These are phyloP conservation scores for Geranium rotundifolium DNA, from an alignment of 345 rosid genomes.

Conservation along the genomic window DNA sequence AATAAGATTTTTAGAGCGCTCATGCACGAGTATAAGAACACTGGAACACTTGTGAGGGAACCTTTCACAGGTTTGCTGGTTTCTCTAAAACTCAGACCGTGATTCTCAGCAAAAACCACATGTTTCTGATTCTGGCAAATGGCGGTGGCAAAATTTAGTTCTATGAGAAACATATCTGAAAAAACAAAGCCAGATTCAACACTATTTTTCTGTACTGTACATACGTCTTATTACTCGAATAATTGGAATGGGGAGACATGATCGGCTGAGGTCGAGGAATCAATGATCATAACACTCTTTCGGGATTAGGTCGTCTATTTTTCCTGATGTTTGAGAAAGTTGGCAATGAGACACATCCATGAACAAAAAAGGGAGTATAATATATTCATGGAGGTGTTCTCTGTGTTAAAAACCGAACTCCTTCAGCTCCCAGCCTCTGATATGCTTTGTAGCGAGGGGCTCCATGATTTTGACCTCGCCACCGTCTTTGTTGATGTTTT, in stretches of 20 bases:
- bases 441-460: slow-evolving; percentile 80
- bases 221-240: slow-evolving; percentile 25
- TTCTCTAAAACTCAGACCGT: slow-evolving; percentile 18
- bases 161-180: slow-evolving; percentile 7
- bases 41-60: slow-evolving; percentile 33
- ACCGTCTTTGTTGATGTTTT: slow-evolving; percentile 32
- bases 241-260: slow-evolving; percentile 6
- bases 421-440: slow-evolving; percentile 55
- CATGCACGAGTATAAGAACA: slow-evolving; percentile 36
- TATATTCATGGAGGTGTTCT: slow-evolving; percentile 5
- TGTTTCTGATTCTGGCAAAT: neutral
- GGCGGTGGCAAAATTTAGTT: neutral
- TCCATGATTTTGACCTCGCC: slow-evolving; percentile 61
- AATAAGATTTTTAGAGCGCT: slow-evolving; percentile 28
- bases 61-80: slow-evolving; percentile 32
- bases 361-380: slow-evolving; percentile 12
- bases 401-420: slow-evolving; percentile 8
- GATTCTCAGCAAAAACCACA: slow-evolving; percentile 5
- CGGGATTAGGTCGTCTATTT: slow-evolving; percentile 6
- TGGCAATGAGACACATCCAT: slow-evolving; percentile 8
- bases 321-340: slow-evolving; percentile 1
- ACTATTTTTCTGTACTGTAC: slow-evolving; percentile 23
- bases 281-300: neutral
- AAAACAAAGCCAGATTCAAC: slow-evolving; percentile 13
- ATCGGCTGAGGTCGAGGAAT: slow-evolving; percentile 10